Percentiles rank a stretch among this genome's conserved stretches.
Conservation (phyloP, 176 grass and related monocot species). For the Cenchrus fungigraminus region DNA sequence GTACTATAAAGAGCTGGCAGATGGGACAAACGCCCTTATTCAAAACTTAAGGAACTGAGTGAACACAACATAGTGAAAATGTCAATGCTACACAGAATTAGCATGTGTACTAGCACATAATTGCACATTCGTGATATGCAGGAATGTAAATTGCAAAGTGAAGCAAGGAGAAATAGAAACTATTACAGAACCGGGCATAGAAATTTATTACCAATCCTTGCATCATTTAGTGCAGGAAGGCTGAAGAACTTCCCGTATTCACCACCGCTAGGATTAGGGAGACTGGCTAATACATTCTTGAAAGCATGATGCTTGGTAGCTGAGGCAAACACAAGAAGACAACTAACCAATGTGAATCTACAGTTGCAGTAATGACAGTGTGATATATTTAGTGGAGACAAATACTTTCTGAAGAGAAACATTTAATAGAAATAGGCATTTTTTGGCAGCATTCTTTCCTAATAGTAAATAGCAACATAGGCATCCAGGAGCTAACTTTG, state of each 20-base stretch:
- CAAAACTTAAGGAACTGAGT: not conserved
- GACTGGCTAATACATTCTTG: conserved; percentile 63
- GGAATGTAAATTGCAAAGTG: not conserved
- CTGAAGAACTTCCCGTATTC: conserved; percentile 86
- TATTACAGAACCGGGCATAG: not conserved
- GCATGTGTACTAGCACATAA: not conserved
- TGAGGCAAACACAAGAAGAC: not conserved
- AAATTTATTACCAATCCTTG: conserved; percentile 61
- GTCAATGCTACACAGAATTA: too few relatives aligned
- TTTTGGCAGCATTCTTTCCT: too few relatives aligned
- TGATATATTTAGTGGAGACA: too few relatives aligned
- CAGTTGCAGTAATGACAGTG: too few relatives aligned
- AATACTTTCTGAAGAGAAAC: too few relatives aligned
- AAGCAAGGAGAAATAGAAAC: not conserved
- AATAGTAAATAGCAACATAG: too few relatives aligned
- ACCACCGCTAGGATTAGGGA: conserved; percentile 67
- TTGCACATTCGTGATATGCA: not conserved
- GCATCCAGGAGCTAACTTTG: too few relatives aligned
- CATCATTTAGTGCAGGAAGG: conserved; percentile 73
- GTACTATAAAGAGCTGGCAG: not conserved
- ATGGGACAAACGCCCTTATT: not conserved
- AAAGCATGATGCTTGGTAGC: conserved; percentile 37
- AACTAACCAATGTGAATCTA: not conserved
- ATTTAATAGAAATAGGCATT: too few relatives aligned
- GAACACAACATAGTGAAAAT: not conserved